phyloP scores from a whole-genome alignment of 2,329 filamentous ascomycete species.

The Sarocladium brachiariae region DNA sequence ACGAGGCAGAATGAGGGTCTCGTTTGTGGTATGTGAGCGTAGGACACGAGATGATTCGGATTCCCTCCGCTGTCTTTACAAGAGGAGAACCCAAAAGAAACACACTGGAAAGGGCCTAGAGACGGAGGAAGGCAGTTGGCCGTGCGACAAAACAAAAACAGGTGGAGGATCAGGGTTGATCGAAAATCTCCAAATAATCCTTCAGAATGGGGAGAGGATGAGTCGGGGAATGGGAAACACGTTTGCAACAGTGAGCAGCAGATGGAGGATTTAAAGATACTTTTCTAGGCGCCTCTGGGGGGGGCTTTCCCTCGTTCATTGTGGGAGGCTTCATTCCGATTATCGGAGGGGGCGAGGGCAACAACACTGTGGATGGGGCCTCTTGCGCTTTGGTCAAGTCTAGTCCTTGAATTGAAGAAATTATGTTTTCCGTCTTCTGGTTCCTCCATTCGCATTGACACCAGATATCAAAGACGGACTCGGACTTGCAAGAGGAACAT shows the following conservation, averaged over 20 bases:
- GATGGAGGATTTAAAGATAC: conserved; percentile 4
- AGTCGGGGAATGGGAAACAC: neutral
- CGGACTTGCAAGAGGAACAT: too few relatives aligned
- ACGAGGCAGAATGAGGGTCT: too few relatives aligned
- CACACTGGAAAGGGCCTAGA: neutral
- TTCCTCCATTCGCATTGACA: too few relatives aligned
- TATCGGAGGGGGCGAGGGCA: conserved; percentile 6
- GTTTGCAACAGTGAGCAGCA: neutral
- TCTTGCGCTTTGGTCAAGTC: neutral
- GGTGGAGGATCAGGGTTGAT: neutral
- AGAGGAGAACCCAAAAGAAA: too few relatives aligned
- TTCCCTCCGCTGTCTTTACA: too few relatives aligned
- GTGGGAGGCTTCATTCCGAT: conserved; percentile 7
- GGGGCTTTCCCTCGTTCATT: conserved; percentile 1
- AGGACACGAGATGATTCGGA: too few relatives aligned
- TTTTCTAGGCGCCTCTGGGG: conserved; percentile 7
- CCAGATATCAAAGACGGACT: too few relatives aligned
- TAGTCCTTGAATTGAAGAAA: neutral
- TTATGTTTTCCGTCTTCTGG: too few relatives aligned
- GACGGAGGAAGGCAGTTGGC: neutral
- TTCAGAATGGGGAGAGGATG: neutral
- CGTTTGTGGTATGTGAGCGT: too few relatives aligned
- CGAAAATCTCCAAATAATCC: neutral
- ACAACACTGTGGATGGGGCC: conserved; percentile 2
- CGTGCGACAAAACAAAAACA: too few relatives aligned